Evolutionary conservation across 2,329 filamentous ascomycete species (phyloP).

Genomic region (Thermoascus crustaceus): DNA sequence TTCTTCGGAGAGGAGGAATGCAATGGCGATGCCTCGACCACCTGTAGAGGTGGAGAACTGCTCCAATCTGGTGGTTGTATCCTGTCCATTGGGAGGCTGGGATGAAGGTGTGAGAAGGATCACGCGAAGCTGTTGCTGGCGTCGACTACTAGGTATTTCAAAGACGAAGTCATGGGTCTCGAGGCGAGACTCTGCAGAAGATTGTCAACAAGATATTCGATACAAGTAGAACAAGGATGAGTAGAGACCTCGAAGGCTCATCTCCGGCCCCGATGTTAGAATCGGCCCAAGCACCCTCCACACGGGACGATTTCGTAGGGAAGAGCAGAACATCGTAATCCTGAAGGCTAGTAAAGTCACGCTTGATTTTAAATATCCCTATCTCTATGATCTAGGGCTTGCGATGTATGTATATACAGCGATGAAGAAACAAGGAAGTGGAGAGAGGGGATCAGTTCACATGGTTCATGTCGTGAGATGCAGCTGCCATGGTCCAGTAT

Average conservation of each 20-base stretch:
- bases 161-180: constrained; percentile 16
- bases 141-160: constrained; percentile 1
- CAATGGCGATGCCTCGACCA: constrained; percentile 11
- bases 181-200: constrained; percentile 10
- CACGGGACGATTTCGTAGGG: constrained; percentile 30
- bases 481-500: neutral
- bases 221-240: neutral
- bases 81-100: constrained; percentile 8
- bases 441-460: neutral
- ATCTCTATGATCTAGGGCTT: no score
- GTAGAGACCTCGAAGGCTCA: constrained; percentile 15
- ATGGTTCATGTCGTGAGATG: neutral
- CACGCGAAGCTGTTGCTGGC: constrained; percentile 9
- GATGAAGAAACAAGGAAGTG: neutral
- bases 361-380: no score
- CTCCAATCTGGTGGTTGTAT: constrained; percentile 13
- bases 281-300: constrained; percentile 23
- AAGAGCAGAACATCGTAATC: constrained; percentile 40
- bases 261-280: constrained; percentile 8
- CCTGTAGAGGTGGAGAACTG: constrained; percentile 7
- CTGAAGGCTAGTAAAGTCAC: constrained; percentile 7
- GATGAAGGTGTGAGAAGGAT: constrained; percentile 14
- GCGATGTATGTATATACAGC: neutral
- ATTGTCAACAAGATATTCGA: neutral
- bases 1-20: constrained; percentile 17